Base-by-base conservation (phyloP, 306 rosid species). In the Quillaja saponaria region DNA sequence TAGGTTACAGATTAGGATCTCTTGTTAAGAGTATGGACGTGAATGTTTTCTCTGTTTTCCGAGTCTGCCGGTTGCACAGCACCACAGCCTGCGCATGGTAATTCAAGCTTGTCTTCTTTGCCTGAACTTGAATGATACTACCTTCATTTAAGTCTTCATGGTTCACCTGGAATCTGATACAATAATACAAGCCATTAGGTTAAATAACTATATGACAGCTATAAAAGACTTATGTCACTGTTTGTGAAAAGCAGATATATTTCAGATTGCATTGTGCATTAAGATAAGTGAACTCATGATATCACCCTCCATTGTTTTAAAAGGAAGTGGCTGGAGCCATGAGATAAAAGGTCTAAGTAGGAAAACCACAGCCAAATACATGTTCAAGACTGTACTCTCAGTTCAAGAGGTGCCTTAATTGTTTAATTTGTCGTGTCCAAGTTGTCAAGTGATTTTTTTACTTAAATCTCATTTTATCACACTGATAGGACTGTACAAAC, bases 121-220 rank as follows among this genome's bases (percentile, higher is more conserved):
- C 96, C 63, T 92, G 96, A 72, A 92, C 95, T 71, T 86, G 91
- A 55, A 86, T 89, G 31, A 89, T 89, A 34, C 99, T 89, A 34
- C 99, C 99, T 78, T 92, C 94, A 71, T 92, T 89, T 5, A 86
- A 92, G 69, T 92, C 99, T 55, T 88, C 96, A 5, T 92, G 99
- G 63, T 89, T 92, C 59, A 92, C 95, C 94, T 89, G 52, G 45
- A 57, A 44, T 71, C 33, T 41, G 28, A 60, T 10, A 67, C 21
- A 63, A 61, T 41, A 20, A 60, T 10, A 67, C 21, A 63, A 61
- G 18, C 15, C 49, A 25, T 25, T 25, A 49, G 31, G 4, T 11
- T 13, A 19, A 28, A 10, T 10, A 13, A 69, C 13, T 31, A 66
- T 14, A 8, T 42, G 58, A 34, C 64, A 71, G 28, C 60, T 18